Evolutionary conservation across 257 asterid species (phyloP), one percentile per base, ranked within the genome.

Genomic region (Lavandula angustifolia): DNA sequence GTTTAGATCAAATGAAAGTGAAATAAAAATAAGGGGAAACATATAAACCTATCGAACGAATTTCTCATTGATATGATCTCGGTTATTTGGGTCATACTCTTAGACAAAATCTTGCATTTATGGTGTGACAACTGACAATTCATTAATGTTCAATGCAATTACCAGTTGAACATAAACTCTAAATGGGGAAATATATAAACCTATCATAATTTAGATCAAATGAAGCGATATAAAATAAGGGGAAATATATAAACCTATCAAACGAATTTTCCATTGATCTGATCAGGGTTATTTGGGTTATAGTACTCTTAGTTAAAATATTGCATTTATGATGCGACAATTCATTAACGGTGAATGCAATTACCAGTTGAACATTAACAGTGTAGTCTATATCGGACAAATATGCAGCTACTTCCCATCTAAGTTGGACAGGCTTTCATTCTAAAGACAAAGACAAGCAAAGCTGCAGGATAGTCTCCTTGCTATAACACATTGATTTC

Each of bases 401-500:
- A 44, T 11, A 57, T n/a, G 29, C 52, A 48, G 67, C 40, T 18
- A 68, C 17, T 35, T 35, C 31, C 41, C 6, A 16, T 2, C 8
- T 9, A 55, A 67, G 72, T 67, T 16, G 57, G 64, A 65, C 59
- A 38, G n/a, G 12, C 41, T 41, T 52, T 52, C 62, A 33, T 29
- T 43, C 12, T 35, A 9, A 7, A 31, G 42, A 9, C 3, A 22
- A 50, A 54, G 14, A 34, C 3, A n/a, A 12, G 17, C 42, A 58
- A 34, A 50, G 52, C 62, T 22, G 29, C 3, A 12, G 41, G 31
- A 52, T 14, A 62, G 33, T 53, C 51, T 47, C 60, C 63, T 50
- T 6, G 7, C 16, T 43, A 53, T 37, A 37, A 52, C 38, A 49
- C n/a, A 27, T 66, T 14, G 16, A 2, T 22, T 22, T 72, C 57